Evolutionary conservation across 2,329 filamentous ascomycete species (phyloP).

Genomic region (Paecilomyces niveus): DNA sequence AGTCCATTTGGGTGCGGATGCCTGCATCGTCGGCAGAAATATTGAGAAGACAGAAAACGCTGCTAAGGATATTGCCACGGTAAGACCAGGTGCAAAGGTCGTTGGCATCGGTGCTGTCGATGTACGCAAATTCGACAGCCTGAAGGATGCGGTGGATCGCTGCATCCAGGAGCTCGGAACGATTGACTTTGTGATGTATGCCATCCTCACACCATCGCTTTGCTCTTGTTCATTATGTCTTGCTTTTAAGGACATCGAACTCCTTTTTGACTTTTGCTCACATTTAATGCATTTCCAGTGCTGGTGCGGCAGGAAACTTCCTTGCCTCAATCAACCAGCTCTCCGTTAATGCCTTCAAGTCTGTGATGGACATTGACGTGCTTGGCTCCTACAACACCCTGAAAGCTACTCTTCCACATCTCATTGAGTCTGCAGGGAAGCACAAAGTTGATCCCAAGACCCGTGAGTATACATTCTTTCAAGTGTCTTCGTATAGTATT

Average conservation of each 20-base stretch:
- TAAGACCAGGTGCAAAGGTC: slow-evolving; percentile 71
- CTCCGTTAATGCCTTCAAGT: slow-evolving; percentile 83
- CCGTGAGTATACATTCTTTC: slow-evolving; percentile 18
- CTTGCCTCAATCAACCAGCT: slow-evolving; percentile 76
- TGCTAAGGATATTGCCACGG: slow-evolving; percentile 75
- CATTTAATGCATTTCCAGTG: slow-evolving; percentile 44
- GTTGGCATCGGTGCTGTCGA: slow-evolving; percentile 70
- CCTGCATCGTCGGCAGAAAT: slow-evolving; percentile 88
- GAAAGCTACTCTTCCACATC: slow-evolving; percentile 80
- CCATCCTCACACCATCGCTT: slow-evolving; percentile 2
- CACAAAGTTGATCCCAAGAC: slow-evolving; percentile 54
- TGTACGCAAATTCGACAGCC: slow-evolving; percentile 64
- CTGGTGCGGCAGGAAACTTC: slow-evolving; percentile 94
- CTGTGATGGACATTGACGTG: slow-evolving; percentile 94
- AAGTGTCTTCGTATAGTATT: not conserved
- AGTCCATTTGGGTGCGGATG: slow-evolving; percentile 84
- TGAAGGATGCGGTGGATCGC: slow-evolving; percentile 67
- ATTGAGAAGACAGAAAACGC: slow-evolving; percentile 76
- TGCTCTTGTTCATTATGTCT: not conserved
- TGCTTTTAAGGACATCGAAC: too few relatives aligned
- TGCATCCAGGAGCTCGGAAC: slow-evolving; percentile 76
- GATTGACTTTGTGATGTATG: slow-evolving; percentile 88
- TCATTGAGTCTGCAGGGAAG: slow-evolving; percentile 64
- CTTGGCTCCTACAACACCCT: slow-evolving; percentile 90
- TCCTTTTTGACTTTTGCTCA: not conserved